These are phyloP conservation scores for Globisporangium orthogonon DNA, from an alignment of 352 stramenopile genomes.

Conservation along the genomic window DNA sequence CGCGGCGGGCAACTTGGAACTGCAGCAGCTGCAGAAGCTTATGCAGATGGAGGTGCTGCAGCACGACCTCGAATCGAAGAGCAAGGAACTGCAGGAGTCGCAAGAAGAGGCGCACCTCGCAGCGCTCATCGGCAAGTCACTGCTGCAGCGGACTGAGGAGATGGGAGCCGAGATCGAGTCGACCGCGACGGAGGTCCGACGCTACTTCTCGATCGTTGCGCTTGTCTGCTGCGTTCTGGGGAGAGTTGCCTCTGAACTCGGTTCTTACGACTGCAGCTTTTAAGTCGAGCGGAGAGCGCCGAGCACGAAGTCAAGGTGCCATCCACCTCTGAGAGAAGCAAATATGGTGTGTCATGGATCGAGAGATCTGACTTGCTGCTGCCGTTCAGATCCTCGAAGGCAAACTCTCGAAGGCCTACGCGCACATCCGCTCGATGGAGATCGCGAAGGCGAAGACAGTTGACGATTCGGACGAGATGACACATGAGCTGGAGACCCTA, in stretches of 20 bases:
- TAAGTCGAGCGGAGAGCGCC: slow-evolving; percentile 30
- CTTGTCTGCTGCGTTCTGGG: neutral
- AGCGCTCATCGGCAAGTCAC: slow-evolving; percentile 38
- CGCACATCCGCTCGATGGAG: slow-evolving; percentile 34
- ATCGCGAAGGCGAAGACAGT: slow-evolving; percentile 24
- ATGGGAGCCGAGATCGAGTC: slow-evolving; percentile 35
- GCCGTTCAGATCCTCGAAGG: slow-evolving; percentile 19
- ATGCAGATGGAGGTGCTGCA: slow-evolving; percentile 41
- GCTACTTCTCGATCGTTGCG: too few relatives aligned
- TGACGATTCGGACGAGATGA: slow-evolving; percentile 27
- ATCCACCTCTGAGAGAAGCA: neutral
- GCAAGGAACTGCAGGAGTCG: slow-evolving; percentile 36
- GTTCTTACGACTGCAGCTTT: slow-evolving; percentile 12
- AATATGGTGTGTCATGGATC: too few relatives aligned
- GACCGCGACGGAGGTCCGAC: slow-evolving; percentile 9
- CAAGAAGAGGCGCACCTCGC: slow-evolving; percentile 44
- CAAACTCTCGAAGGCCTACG: slow-evolving; percentile 23
- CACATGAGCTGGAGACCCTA: slow-evolving; percentile 23
- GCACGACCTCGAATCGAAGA: slow-evolving; percentile 39
- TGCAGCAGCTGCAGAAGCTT: slow-evolving; percentile 28
- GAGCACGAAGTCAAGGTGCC: slow-evolving; percentile 31
- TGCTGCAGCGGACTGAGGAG: slow-evolving; percentile 42
- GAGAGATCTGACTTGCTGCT: neutral
- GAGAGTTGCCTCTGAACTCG: neutral
- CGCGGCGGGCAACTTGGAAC: slow-evolving; percentile 22